Base-by-base conservation (phyloP, 805 yeast species). In the Scheffersomyces stipitis region DNA sequence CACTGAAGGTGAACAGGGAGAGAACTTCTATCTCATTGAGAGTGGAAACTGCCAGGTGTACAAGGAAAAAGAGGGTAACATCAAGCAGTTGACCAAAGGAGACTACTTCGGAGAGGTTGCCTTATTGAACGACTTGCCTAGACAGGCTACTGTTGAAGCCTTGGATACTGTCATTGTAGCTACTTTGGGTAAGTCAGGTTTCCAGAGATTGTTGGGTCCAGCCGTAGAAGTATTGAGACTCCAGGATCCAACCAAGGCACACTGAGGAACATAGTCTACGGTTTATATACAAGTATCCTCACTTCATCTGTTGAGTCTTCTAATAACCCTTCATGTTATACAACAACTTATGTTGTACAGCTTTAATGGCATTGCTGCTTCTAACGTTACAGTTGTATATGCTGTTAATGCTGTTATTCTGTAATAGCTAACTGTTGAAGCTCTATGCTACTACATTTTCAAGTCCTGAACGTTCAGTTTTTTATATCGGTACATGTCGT, bases 21-120 rank as follows among this genome's bases (percentile, higher is more conserved):
- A 69, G 36, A 67, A 67, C 48, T 69, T 69, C 38, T 69, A 67
- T 43, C 65, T 69, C 37, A 68, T 69, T 29, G 75, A 90, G 64
- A 73, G 80, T 49, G 99, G 99, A 46, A 74, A 74, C 38, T 96
- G 96, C 38, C 79, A 80, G 43, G 93, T 93, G 28, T 56, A 75
- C 29, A 85, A 80, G 54, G 62, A 70, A 30, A 78, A 71, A 26
- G 73, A 73, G 30, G 90, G 90, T 16, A 71, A 74, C 30, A 72
- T 89, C 23, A 75, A 73, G 15, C 68, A 68, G 12, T 71, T 88
- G 41, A 64, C 73, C 31, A 80, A 84, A 53, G 97, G 97, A 45
- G 96, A 85, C 59, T 93, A 93, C 66, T 93, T 93, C 62, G 99
- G 99, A 48, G 99, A 93, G 66, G 81, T 93, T 45, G 98, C 99